These are phyloP conservation scores for Rhynchosporium secalis DNA, from an alignment of 2,329 filamentous ascomycete genomes.

Conservation along the genomic window DNA sequence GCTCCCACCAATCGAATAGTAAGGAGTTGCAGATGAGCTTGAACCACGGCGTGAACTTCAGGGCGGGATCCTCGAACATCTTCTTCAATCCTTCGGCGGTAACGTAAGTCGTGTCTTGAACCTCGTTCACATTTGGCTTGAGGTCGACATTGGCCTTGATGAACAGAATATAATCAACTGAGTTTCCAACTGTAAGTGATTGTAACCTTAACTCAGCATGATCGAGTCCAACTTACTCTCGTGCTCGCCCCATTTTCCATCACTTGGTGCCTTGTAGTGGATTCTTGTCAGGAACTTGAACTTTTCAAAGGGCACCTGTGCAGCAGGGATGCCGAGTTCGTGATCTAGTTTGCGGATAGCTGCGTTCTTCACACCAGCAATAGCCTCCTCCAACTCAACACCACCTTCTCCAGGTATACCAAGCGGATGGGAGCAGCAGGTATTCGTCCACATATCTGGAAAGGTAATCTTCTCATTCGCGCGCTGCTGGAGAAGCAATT, in stretches of 20 bases:
- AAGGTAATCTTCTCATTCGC: conserved; percentile 98
- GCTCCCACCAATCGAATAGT: conserved; percentile 97
- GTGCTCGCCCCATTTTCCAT: conserved; percentile 98
- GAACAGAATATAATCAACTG: conserved; percentile 98
- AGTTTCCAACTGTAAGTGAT: conserved; percentile 22
- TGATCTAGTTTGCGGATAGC: conserved; percentile 93
- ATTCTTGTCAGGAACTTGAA: conserved; percentile 96
- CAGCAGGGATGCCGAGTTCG: conserved; percentile 86
- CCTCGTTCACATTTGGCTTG: conserved; percentile 82
- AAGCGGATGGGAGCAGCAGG: conserved; percentile 96
- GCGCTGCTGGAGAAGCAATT: conserved; percentile 91
- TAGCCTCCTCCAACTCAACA: conserved; percentile 72
- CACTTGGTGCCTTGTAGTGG: conserved; percentile 95
- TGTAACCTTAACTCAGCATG: not conserved
- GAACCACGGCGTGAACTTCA: conserved; percentile 98
- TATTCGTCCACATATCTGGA: conserved; percentile 99
- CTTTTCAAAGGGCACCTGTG: conserved; percentile 86
- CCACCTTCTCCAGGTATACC: conserved; percentile 91
- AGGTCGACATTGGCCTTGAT: conserved; percentile 92
- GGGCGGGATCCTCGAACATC: conserved; percentile 76
- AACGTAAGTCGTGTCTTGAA: conserved; percentile 81
- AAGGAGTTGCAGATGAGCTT: conserved; percentile 97
- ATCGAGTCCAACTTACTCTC: conserved; percentile 68
- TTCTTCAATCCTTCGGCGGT: conserved; percentile 76
- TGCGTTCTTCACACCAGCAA: conserved; percentile 85